Percentiles rank a stretch among this genome's conserved stretches.
Evolutionary conservation across 495 filamentous ascomycete genomes (phyloP).

Genomic region (Penicillium argentinense): DNA sequence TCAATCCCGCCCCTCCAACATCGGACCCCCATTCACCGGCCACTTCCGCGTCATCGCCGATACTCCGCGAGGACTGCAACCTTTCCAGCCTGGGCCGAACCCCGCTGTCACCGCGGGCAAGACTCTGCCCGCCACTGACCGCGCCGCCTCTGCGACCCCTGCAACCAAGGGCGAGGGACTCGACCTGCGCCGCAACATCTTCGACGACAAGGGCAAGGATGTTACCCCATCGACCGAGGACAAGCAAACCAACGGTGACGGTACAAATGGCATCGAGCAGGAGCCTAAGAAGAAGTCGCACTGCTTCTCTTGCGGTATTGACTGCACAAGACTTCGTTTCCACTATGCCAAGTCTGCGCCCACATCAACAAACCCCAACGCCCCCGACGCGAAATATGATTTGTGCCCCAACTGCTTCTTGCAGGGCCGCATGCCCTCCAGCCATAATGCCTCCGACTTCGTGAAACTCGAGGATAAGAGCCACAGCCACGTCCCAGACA

Average conservation of each 20-base stretch:
- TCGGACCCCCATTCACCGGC: conserved; percentile 93
- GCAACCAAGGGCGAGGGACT: conserved; percentile 80
- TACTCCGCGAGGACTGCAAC: conserved; percentile 90
- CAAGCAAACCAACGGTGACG: conserved; percentile 77
- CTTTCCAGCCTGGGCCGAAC: conserved; percentile 86
- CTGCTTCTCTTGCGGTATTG: conserved; percentile 88
- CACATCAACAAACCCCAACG: conserved; percentile 54
- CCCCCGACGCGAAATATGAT: conserved; percentile 70
- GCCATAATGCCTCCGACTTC: conserved; percentile 71
- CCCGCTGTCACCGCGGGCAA: conserved; percentile 72
- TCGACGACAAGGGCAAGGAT: conserved; percentile 88
- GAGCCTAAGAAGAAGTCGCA: conserved; percentile 69
- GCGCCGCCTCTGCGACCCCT: conserved; percentile 67
- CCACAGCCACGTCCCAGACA: conserved; percentile 71
- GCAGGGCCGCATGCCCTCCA: conserved; percentile 74
- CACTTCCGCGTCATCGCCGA: conserved; percentile 95
- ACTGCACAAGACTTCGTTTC: conserved; percentile 90
- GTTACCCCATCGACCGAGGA: conserved; percentile 57
- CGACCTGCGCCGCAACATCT: conserved; percentile 90
- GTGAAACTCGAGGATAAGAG: conserved; percentile 83
- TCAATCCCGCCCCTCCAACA: conserved; percentile 89
- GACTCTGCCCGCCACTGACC: conserved; percentile 67
- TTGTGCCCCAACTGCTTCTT: conserved; percentile 87
- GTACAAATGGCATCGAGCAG: conserved; percentile 61
- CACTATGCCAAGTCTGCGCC: conserved; percentile 69